Conservation (phyloP, 2,329 filamentous ascomycete genomes). For the Alternaria atra region DNA sequence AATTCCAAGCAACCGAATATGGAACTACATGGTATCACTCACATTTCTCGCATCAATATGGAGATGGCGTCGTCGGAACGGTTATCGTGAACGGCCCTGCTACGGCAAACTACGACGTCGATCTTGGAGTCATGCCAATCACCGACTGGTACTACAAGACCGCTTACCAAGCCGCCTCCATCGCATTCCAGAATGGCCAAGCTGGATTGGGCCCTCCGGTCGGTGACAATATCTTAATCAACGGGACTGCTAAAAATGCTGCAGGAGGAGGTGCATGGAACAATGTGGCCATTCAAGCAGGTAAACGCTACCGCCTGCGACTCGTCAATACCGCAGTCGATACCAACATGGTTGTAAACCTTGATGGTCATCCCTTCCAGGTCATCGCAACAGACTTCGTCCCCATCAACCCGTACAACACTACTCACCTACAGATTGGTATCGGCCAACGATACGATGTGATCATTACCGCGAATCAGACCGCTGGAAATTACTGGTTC, state of each 20-base stretch:
- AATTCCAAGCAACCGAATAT: slow-evolving; percentile 43
- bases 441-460: slow-evolving; percentile 53
- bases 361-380: slow-evolving; percentile 43
- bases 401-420: slow-evolving; percentile 44
- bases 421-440: slow-evolving; percentile 50
- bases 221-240: slow-evolving; percentile 59
- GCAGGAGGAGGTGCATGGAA: slow-evolving; percentile 44
- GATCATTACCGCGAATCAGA: slow-evolving; percentile 46
- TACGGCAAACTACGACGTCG: slow-evolving; percentile 42
- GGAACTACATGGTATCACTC: slow-evolving; percentile 52
- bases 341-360: slow-evolving; percentile 34
- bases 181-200: slow-evolving; percentile 32
- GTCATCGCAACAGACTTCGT: slow-evolving; percentile 48
- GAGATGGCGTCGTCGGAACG: slow-evolving; percentile 52
- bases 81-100: slow-evolving; percentile 43
- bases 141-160: slow-evolving; percentile 56
- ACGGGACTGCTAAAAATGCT: slow-evolving; percentile 65
- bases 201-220: slow-evolving; percentile 40
- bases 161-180: slow-evolving; percentile 38
- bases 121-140: slow-evolving; percentile 36
- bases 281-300: slow-evolving; percentile 42
- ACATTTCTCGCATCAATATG: slow-evolving; percentile 56
- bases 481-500: slow-evolving; percentile 46
- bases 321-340: slow-evolving; percentile 62
- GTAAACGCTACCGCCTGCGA: slow-evolving; percentile 64